phyloP scores from a whole-genome alignment of 2,329 filamentous ascomycete genomes.

The Beauveria rudraprayagi region DNA sequence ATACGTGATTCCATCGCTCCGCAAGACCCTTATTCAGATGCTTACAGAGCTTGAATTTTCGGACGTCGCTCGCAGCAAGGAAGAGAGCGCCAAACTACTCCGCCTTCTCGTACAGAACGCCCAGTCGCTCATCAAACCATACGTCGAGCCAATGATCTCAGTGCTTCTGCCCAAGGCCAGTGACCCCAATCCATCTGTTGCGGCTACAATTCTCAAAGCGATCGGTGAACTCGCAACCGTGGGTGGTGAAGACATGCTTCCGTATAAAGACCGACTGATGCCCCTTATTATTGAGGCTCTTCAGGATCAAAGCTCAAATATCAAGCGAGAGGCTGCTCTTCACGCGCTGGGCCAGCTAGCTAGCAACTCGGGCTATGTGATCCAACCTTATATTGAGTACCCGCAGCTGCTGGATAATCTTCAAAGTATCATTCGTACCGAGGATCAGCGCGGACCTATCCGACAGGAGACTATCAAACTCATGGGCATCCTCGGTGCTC shows the following conservation, averaged over 20 bases:
- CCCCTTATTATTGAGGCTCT: slow-evolving; percentile 88
- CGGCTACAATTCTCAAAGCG: slow-evolving; percentile 88
- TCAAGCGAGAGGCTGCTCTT: slow-evolving; percentile 84
- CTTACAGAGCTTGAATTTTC: slow-evolving; percentile 95
- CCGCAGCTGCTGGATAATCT: slow-evolving; percentile 87
- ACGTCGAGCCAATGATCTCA: slow-evolving; percentile 92
- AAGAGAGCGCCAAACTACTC: slow-evolving; percentile 89
- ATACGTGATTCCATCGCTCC: slow-evolving; percentile 91
- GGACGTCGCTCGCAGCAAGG: slow-evolving; percentile 87
- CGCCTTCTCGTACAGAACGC: slow-evolving; percentile 90
- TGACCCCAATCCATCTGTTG: slow-evolving; percentile 78
- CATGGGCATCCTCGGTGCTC: slow-evolving; percentile 86
- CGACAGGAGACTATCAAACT: slow-evolving; percentile 93
- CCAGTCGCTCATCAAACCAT: slow-evolving; percentile 86
- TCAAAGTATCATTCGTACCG: slow-evolving; percentile 88
- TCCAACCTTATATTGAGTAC: slow-evolving; percentile 90
- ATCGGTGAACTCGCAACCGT: slow-evolving; percentile 92
- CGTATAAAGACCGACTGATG: slow-evolving; percentile 89
- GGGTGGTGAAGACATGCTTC: slow-evolving; percentile 86
- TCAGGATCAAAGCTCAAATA: slow-evolving; percentile 84
- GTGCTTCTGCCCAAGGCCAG: slow-evolving; percentile 89
- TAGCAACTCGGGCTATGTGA: slow-evolving; percentile 95
- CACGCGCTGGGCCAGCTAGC: slow-evolving; percentile 86
- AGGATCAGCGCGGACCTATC: slow-evolving; percentile 72
- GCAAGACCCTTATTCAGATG: slow-evolving; percentile 92